phyloP scores from a whole-genome alignment of 106 monocot genomes.

The Cymbidium sinense region DNA sequence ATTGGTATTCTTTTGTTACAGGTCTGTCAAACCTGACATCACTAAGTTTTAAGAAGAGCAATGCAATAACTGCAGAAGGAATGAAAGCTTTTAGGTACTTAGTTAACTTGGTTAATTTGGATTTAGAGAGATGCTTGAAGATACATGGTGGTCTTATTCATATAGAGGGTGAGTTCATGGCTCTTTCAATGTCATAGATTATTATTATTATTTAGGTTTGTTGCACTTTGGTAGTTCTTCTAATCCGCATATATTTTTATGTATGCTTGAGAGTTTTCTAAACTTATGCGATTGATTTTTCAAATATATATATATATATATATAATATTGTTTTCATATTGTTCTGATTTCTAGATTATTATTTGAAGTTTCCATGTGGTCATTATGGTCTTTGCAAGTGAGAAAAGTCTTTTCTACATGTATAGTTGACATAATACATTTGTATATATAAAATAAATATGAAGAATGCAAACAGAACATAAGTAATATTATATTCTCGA shows the following conservation, averaged over 20 bases:
- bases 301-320: background rate
- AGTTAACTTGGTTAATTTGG: conserved; percentile 77
- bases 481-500: too few relatives aligned
- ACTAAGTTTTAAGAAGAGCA: conserved; percentile 84
- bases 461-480: too few relatives aligned
- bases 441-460: too few relatives aligned
- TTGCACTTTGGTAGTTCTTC: background rate
- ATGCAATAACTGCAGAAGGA: conserved; percentile 70
- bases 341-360: background rate
- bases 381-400: background rate
- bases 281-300: background rate
- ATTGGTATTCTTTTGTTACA: conserved; percentile 18
- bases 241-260: background rate
- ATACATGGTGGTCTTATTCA: conserved; percentile 90
- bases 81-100: conserved; percentile 67
- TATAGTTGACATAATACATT: too few relatives aligned
- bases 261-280: background rate
- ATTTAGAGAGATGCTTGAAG: conserved; percentile 78
- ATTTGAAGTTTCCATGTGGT: background rate
- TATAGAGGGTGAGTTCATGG: conserved; percentile 56
- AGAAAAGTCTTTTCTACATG: too few relatives aligned
- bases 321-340: background rate
- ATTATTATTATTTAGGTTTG: background rate
- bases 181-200: background rate
- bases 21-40: conserved; percentile 79